Conservation (phyloP, 768 basidiomycete species). For the Suillus hirtellus region DNA sequence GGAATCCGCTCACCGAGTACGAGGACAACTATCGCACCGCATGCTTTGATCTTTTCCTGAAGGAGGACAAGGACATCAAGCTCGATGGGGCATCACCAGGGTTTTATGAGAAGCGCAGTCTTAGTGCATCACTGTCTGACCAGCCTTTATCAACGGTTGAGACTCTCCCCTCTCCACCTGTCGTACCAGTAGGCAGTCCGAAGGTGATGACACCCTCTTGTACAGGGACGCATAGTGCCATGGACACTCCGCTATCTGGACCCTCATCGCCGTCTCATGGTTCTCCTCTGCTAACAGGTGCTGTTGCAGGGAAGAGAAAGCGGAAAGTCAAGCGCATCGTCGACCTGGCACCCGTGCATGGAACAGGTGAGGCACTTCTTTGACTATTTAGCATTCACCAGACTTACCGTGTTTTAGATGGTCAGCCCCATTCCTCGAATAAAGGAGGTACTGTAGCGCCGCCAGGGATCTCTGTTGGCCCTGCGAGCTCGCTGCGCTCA, state of each 20-base stretch:
- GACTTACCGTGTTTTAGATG: constrained; percentile 38
- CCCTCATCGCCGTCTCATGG: constrained; percentile 37
- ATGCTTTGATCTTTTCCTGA: constrained; percentile 83
- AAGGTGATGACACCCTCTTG: constrained; percentile 15
- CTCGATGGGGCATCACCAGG: constrained; percentile 74
- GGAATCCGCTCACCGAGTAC: constrained; percentile 76
- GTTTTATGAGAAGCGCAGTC: constrained; percentile 67
- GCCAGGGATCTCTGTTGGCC: background rate
- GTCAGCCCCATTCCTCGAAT: background rate
- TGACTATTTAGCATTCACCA: constrained; percentile 22
- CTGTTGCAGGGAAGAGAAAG: constrained; percentile 45
- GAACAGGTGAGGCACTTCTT: constrained; percentile 36
- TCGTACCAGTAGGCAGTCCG: constrained; percentile 54
- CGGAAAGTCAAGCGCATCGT: constrained; percentile 79
- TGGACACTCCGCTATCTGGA: constrained; percentile 26
- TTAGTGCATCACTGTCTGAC: constrained; percentile 49
- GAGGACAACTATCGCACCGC: constrained; percentile 71
- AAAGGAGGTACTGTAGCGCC: background rate
- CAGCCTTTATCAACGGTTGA: constrained; percentile 54
- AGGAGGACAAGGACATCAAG: constrained; percentile 76
- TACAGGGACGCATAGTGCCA: constrained; percentile 24
- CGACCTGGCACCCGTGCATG: constrained; percentile 57
- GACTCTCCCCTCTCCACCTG: constrained; percentile 56
- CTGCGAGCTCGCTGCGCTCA: constrained; percentile 12
- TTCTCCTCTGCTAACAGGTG: constrained; percentile 46